These are phyloP conservation scores for Polychaeton citri DNA, from an alignment of 2,329 filamentous ascomycete species.

Conservation along the genomic window DNA sequence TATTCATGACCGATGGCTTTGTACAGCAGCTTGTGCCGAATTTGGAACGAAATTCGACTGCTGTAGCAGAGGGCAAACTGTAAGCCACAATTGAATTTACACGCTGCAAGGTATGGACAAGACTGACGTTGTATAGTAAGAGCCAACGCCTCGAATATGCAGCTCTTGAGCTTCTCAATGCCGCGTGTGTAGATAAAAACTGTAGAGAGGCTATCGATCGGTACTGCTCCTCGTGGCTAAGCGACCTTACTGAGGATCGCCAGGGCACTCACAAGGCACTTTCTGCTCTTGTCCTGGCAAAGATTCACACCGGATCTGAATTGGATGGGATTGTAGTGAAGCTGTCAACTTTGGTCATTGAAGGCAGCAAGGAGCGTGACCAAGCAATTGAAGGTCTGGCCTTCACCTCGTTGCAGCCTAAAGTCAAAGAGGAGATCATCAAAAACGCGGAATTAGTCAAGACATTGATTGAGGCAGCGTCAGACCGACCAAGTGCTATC, in stretches of 20 bases:
- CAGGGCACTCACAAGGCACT: constrained; percentile 23
- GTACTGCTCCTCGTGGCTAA: constrained; percentile 76
- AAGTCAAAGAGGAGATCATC: constrained; percentile 69
- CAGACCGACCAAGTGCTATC: constrained; percentile 35
- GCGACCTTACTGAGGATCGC: constrained; percentile 52
- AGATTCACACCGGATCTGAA: constrained; percentile 23
- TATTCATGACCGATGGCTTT: constrained; percentile 86
- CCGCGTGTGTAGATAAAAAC: constrained; percentile 70
- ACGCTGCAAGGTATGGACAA: not conserved
- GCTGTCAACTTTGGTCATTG: constrained; percentile 16
- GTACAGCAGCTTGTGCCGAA: constrained; percentile 61
- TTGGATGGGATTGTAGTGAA: constrained; percentile 15
- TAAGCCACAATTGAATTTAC: constrained; percentile 5
- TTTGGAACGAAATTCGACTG: constrained; percentile 47
- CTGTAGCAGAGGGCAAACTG: constrained; percentile 18
- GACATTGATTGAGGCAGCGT: constrained; percentile 52
- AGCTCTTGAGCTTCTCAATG: constrained; percentile 78
- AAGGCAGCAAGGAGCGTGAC: constrained; percentile 31
- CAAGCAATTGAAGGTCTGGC: constrained; percentile 80
- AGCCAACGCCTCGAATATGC: constrained; percentile 76
- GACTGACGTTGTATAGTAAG: constrained; percentile 46
- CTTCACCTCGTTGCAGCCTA: constrained; percentile 76
- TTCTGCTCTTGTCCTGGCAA: constrained; percentile 42
- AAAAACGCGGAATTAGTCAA: constrained; percentile 56
- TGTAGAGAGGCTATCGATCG: constrained; percentile 77